Evolutionary conservation across 129 eudicot genomes (phyloP).

Genomic region (Artemisia annua): DNA sequence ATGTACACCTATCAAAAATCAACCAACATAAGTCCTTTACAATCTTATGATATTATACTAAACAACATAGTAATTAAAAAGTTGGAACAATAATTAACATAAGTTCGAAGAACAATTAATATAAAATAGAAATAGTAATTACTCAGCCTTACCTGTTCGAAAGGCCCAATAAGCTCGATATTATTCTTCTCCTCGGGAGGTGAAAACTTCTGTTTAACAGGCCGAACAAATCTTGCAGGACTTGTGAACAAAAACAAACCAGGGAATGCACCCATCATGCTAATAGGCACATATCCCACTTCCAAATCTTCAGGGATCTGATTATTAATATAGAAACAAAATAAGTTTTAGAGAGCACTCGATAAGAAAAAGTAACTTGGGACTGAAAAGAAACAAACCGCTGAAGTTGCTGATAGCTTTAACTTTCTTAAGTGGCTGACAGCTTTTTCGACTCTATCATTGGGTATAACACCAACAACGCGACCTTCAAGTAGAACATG

Average conservation of each 20-base stretch:
- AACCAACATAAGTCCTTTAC: too few species aligned
- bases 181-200: constrained; percentile 47
- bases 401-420: constrained; percentile 60
- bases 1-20: too few species aligned
- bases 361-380: not conserved
- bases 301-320: constrained; percentile 93
- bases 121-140: too few species aligned
- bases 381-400: constrained; percentile 36
- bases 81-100: not conserved
- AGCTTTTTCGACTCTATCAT: constrained; percentile 58
- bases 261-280: constrained; percentile 88
- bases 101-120: too few species aligned
- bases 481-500: constrained; percentile 89
- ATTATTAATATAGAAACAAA: not conserved
- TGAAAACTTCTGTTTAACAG: constrained; percentile 56
- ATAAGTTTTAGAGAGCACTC: not conserved
- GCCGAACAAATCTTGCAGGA: constrained; percentile 83
- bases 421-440: constrained; percentile 69
- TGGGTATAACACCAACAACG: constrained; percentile 75
- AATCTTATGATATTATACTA: not conserved
- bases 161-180: constrained; percentile 88
- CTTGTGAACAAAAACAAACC: constrained; percentile 73
- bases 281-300: constrained; percentile 89
- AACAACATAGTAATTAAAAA: not conserved
- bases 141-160: constrained; percentile 67